Percentiles rank a stretch among this genome's conserved stretches.
Evolutionary conservation across 2,329 filamentous ascomycete genomes (phyloP).

Genomic region (Colletotrichum sp.): DNA sequence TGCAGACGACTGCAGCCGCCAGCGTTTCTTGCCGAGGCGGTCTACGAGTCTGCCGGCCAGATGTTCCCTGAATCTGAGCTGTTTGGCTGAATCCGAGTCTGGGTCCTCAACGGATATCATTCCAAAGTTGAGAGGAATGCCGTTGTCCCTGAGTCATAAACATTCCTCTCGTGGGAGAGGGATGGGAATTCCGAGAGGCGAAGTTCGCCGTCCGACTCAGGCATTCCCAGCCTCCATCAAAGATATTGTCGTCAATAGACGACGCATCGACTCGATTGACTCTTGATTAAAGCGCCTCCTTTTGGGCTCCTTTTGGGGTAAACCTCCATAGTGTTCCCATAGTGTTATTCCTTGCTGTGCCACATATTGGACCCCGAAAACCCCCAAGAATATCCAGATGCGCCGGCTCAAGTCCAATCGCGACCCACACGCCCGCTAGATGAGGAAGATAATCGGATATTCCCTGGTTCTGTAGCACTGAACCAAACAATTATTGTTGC

Average conservation of each 20-base stretch:
- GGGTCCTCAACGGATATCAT: background rate
- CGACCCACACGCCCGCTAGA: background rate
- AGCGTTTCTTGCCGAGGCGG: background rate
- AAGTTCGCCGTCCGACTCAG: background rate
- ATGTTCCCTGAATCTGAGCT: background rate
- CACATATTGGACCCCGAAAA: constrained; percentile 16
- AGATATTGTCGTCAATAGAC: background rate
- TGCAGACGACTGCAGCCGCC: background rate
- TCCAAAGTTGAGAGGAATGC: background rate
- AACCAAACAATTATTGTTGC: background rate
- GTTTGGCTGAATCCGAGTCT: background rate
- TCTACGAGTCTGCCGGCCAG: background rate
- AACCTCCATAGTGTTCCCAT: background rate
- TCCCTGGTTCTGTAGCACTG: background rate
- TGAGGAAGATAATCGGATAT: background rate
- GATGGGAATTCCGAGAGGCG: background rate
- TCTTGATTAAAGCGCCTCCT: background rate
- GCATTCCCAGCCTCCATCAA: constrained; percentile 1
- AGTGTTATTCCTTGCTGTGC: constrained; percentile 3
- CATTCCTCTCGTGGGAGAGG: background rate
- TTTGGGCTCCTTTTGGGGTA: background rate
- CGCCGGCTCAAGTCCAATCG: background rate
- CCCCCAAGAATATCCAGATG: background rate
- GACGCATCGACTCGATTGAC: background rate
- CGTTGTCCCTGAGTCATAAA: background rate